Conservation (phyloP, 805 yeast genomes). For the Metschnikowia kofuensis region DNA sequence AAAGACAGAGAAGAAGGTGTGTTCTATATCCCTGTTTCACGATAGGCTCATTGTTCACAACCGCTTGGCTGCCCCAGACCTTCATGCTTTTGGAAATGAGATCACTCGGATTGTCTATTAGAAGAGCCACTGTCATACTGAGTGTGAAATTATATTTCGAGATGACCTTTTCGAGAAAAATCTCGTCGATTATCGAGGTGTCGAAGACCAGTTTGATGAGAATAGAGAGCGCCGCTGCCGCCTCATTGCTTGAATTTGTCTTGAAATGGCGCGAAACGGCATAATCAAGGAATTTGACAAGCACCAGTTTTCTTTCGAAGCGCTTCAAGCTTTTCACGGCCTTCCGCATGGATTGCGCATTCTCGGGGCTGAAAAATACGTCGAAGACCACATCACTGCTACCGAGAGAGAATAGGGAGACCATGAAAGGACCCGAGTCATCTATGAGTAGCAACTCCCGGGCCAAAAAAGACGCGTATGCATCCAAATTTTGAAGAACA, state of each 20-base stretch:
- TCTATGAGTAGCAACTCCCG: constrained; percentile 18
- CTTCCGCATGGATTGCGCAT: constrained; percentile 9
- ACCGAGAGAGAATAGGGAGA: constrained; percentile 24
- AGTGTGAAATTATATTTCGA: constrained; percentile 13
- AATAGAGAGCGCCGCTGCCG: constrained; percentile 17
- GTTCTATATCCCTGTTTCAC: constrained; percentile 48
- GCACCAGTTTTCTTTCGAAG: constrained; percentile 25
- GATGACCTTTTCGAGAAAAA: constrained; percentile 20
- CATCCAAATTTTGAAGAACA: constrained; percentile 15
- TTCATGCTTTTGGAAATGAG: constrained; percentile 1
- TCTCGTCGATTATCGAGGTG: constrained; percentile 18
- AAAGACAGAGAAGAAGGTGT: constrained; percentile 40
- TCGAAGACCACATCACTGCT: constrained; percentile 21
- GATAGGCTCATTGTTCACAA: constrained; percentile 40
- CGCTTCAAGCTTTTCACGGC: constrained; percentile 19
- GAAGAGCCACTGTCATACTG: constrained; percentile 12
- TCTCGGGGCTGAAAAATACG: constrained; percentile 17
- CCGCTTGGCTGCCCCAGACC: constrained; percentile 30
- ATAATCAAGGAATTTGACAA: constrained; percentile 18
- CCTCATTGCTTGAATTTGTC: constrained; percentile 3
- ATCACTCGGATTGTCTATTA: neutral
- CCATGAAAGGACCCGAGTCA: constrained; percentile 16
- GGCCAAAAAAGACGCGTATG: constrained; percentile 22
- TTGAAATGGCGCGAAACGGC: constrained; percentile 8
- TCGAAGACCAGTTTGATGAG: constrained; percentile 17